These are phyloP conservation scores for Puccinia sorghi DNA, from an alignment of 1,284 basidiomycete species.

Conservation along the genomic window DNA sequence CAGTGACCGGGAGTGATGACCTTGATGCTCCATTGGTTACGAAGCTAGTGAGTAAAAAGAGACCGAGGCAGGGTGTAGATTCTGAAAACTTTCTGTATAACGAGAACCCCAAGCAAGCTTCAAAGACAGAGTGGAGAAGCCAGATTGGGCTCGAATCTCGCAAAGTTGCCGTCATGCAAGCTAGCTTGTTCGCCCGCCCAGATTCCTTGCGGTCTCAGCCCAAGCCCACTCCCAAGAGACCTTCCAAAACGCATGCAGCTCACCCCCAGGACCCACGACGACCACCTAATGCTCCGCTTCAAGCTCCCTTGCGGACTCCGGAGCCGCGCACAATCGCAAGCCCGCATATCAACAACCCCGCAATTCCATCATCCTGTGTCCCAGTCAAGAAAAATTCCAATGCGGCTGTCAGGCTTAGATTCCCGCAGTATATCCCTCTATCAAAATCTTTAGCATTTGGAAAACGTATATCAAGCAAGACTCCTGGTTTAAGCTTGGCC, in stretches of 20 bases:
- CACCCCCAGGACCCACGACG: conserved; percentile 5
- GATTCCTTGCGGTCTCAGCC: conserved; percentile 16
- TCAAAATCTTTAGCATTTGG: conserved; percentile 65
- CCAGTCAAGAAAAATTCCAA: conserved; percentile 7
- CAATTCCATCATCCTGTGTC: not conserved
- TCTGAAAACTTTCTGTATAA: conserved; percentile 13
- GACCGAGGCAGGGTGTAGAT: conserved; percentile 34
- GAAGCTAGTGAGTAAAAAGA: conserved; percentile 35
- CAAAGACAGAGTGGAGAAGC: conserved; percentile 28
- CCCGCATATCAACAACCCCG: conserved; percentile 1
- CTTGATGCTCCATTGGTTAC: conserved; percentile 3
- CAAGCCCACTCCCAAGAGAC: conserved; percentile 8
- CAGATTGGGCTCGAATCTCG: conserved; percentile 43
- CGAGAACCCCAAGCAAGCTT: conserved; percentile 11
- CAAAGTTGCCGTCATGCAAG: conserved; percentile 50
- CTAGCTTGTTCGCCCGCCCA: conserved; percentile 47
- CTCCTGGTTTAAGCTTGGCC: conserved; percentile 81
- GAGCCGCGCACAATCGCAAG: not conserved
- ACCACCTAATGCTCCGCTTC: not conserved
- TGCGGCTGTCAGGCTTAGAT: conserved; percentile 17
- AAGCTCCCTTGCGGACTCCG: not conserved
- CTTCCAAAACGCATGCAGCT: conserved; percentile 7
- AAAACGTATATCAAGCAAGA: conserved; percentile 69
- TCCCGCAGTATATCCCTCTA: conserved; percentile 61
- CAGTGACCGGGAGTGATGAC: conserved; percentile 46